Conservation (phyloP, 2,329 filamentous ascomycete genomes). For the Venturia effusa region DNA sequence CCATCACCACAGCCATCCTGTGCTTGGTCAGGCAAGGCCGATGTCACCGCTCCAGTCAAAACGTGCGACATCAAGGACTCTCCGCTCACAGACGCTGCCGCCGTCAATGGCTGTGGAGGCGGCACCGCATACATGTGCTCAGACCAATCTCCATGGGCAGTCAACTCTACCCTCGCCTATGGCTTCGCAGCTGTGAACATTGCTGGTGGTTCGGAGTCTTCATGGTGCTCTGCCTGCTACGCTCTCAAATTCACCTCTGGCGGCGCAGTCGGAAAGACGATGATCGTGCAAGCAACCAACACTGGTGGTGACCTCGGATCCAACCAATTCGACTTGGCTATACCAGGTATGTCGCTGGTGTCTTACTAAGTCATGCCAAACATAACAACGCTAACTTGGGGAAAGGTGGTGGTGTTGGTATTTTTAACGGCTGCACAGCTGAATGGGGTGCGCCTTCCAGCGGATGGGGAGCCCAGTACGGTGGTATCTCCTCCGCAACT, state of each 20-base stretch:
- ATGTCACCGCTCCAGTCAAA: slow-evolving; percentile 36
- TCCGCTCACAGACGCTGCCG: slow-evolving; percentile 37
- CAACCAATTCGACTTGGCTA: slow-evolving; percentile 49
- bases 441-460: slow-evolving; percentile 37
- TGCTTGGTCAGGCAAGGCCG: slow-evolving; percentile 44
- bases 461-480: slow-evolving; percentile 49
- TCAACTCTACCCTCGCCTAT: slow-evolving; percentile 44
- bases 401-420: slow-evolving; percentile 44
- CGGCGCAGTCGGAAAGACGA: slow-evolving; percentile 44
- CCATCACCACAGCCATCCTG: slow-evolving; percentile 33
- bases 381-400: neutral
- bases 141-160: slow-evolving; percentile 48
- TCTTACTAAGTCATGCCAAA: neutral
- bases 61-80: slow-evolving; percentile 44
- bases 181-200: slow-evolving; percentile 52
- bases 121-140: slow-evolving; percentile 49
- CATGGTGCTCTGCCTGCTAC: slow-evolving; percentile 54
- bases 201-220: slow-evolving; percentile 41
- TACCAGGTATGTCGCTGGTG: slow-evolving; percentile 14
- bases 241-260: slow-evolving; percentile 47
- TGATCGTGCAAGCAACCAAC: slow-evolving; percentile 52
- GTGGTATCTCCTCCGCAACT: slow-evolving; percentile 41
- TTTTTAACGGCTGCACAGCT: slow-evolving; percentile 41
- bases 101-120: slow-evolving; percentile 41
- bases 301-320: slow-evolving; percentile 45